A percentile compares a stretch with the other conserved stretches of the same genome.
Conservation (phyloP, 2,329 filamentous ascomycete genomes). For the Neurospora crassa region DNA sequence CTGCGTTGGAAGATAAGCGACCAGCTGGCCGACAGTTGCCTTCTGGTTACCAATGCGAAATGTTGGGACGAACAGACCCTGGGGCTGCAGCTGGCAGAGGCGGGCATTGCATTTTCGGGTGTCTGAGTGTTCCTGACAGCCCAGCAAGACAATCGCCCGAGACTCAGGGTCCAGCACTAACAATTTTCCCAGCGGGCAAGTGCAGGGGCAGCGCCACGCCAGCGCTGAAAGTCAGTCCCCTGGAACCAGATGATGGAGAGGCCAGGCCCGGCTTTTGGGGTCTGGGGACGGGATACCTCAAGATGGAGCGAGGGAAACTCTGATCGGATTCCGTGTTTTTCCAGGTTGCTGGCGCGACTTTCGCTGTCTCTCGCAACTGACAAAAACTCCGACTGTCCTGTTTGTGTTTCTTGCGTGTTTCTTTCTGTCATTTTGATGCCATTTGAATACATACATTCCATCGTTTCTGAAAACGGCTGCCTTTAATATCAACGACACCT, state of each 20-base stretch:
- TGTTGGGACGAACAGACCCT: background rate
- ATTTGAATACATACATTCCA: background rate
- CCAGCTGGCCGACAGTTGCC: background rate
- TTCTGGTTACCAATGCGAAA: background rate
- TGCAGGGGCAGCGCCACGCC: background rate
- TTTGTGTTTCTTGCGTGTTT: too few relatives aligned
- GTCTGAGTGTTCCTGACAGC: too few relatives aligned
- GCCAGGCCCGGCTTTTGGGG: background rate
- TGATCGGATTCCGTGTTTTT: background rate
- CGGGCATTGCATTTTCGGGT: background rate
- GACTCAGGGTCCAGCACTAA: background rate
- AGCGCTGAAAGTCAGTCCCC: background rate
- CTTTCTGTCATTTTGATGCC: background rate
- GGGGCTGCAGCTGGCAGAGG: background rate
- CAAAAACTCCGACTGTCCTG: too few relatives aligned
- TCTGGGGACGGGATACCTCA: too few relatives aligned
- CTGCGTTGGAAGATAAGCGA: background rate
- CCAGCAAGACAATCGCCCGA: too few relatives aligned
- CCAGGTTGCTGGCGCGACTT: background rate
- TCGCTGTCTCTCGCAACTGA: background rate
- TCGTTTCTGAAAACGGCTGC: background rate
- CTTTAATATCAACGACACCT: background rate
- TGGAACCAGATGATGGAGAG: background rate
- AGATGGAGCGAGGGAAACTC: too few relatives aligned
- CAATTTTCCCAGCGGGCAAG: background rate